Evolutionary conservation across 1,284 basidiomycete species (phyloP).

Genomic region (Tilletia indica): DNA sequence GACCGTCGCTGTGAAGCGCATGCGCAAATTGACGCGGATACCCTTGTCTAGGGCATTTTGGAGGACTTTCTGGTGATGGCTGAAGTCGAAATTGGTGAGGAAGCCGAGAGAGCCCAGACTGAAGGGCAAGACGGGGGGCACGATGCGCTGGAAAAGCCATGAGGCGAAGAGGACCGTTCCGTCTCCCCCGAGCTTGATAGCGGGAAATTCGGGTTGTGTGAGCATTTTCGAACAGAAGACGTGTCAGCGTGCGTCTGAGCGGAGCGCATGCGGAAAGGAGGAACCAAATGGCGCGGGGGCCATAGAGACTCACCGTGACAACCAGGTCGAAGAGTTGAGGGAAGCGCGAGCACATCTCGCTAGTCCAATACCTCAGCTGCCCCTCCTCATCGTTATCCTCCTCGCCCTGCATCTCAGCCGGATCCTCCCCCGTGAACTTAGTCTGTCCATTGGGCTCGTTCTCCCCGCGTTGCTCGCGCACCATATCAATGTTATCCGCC

Average conservation of each 20-base stretch:
- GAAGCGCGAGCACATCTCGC: slow-evolving; percentile 86
- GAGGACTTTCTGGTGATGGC: slow-evolving; percentile 80
- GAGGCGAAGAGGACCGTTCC: slow-evolving; percentile 98
- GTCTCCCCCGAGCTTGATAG: slow-evolving; percentile 71
- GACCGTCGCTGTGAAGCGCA: slow-evolving; percentile 98
- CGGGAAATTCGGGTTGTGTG: not conserved
- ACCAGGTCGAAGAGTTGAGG: slow-evolving; percentile 98
- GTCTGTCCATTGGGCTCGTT: not conserved
- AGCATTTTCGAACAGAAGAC: not conserved
- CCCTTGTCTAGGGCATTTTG: slow-evolving; percentile 86
- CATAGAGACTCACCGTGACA: slow-evolving; percentile 67
- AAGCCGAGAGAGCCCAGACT: slow-evolving; percentile 98
- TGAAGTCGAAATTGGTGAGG: slow-evolving; percentile 96
- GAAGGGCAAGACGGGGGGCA: slow-evolving; percentile 94
- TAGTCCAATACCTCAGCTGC: slow-evolving; percentile 94
- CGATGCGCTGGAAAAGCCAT: slow-evolving; percentile 97
- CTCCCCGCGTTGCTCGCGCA: slow-evolving; percentile 5
- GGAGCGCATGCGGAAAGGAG: not conserved
- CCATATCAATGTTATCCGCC: slow-evolving; percentile 19
- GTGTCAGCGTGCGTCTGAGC: not conserved
- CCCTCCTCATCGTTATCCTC: slow-evolving; percentile 65
- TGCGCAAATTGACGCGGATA: slow-evolving; percentile 93
- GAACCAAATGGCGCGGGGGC: not conserved
- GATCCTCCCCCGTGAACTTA: slow-evolving; percentile 6
- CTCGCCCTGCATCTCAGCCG: slow-evolving; percentile 32